Percentiles rank a stretch among this genome's conserved stretches.
Evolutionary conservation across 2,329 filamentous ascomycete genomes (phyloP).

Genomic region (Penicillium sp.): DNA sequence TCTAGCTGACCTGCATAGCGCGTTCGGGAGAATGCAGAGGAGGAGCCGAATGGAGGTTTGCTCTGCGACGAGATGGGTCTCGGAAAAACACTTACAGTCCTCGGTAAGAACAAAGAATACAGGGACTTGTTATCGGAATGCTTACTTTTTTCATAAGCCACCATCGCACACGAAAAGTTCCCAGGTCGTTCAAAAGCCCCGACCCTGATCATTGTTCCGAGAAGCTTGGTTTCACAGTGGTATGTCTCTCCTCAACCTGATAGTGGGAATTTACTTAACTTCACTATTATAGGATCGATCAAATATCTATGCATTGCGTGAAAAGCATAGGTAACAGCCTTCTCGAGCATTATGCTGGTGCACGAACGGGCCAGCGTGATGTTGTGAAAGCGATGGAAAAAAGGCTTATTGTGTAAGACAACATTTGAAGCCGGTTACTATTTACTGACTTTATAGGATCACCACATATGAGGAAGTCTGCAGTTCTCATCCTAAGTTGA

Average conservation of each 20-base stretch:
- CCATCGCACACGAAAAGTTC: conserved; percentile 36
- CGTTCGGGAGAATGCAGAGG: no score
- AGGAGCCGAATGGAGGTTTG: no score
- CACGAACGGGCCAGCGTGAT: conserved; percentile 18
- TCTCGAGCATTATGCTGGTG: conserved; percentile 24
- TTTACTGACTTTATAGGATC: conserved; percentile 23
- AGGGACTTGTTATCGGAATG: neutral
- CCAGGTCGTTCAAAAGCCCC: conserved; percentile 23
- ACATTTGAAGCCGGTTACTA: neutral
- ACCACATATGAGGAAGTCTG: conserved; percentile 42
- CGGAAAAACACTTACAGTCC: no score
- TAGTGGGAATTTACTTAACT: neutral
- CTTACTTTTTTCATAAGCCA: conserved; percentile 25
- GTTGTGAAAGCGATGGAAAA: conserved; percentile 26
- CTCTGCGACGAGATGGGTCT: no score
- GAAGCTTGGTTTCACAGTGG: no score
- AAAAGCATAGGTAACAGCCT: conserved; percentile 11
- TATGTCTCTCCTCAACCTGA: no score
- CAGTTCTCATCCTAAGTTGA: no score
- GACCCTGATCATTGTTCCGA: no score
- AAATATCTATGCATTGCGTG: conserved; percentile 36
- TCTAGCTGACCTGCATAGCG: conserved; percentile 27
- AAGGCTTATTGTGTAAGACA: neutral
- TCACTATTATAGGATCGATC: conserved; percentile 21
- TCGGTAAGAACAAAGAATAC: conserved; percentile 23